Base-by-base conservation (phyloP, 2,329 filamentous ascomycete genomes). In the Pseudovirgaria hyperparasitica region DNA sequence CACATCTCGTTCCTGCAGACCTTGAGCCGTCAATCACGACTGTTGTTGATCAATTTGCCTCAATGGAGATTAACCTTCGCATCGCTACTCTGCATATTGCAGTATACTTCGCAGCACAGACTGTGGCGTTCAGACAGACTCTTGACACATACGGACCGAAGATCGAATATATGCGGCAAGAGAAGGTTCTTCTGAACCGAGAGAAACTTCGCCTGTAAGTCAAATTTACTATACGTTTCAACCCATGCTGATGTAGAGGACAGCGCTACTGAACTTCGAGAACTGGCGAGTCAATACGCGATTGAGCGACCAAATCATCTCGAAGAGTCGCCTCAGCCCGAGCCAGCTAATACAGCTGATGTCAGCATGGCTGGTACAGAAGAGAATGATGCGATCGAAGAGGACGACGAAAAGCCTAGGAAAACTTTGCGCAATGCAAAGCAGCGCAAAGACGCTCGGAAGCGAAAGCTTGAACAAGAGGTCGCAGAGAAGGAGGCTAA, bases 61-160 rank as follows among this genome's bases (percentile, higher is more conserved):
- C 63, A 5, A 68, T 96, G 17, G 76, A 94, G 48, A 65, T 94
- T 40, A 94, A 96, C 47, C 60, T 78, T 27, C 80, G 87, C 9
- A 72, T 87, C 20, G 70, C 76, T 37, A 79, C 77, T 13, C 64
- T 98, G 23, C 80, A 94, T 48, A 78, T 92, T 19, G 71, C 94
- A 30, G 84, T 82, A 50, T 76, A 87, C 62, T 63, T 96, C 34
- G 86, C 82, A 2, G 67, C 86, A 30, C 78, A 85, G 44, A 94
- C 90, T 0, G 86, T 84, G 48, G 76, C 80, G 2, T 71, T 96
- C 39, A 76, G 87, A 28, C 76, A 73, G 10, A 92, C 92, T 48
- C 79, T 98, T 64, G 84, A 93, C 40, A 78, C 87, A 36, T 92
- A 86, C 56, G 84, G 80, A 37, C 81, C 92, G 49, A 94, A 93